These are phyloP conservation scores for Hyparrhenia diplandra DNA, from an alignment of 176 grass and related monocot species.

Conservation along the genomic window DNA sequence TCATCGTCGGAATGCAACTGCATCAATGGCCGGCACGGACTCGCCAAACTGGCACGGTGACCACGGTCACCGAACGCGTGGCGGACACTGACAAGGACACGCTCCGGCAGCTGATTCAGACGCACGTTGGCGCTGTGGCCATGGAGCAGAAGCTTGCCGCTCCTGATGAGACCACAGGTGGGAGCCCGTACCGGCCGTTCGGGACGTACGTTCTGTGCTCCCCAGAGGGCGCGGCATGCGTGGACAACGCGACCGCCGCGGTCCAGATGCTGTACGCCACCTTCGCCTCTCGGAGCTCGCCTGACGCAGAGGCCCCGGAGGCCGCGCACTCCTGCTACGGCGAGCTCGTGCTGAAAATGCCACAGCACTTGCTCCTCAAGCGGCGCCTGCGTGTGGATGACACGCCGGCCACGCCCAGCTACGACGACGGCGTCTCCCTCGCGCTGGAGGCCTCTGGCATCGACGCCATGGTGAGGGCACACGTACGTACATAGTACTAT, in stretches of 20 bases:
- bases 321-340: constrained; percentile 58
- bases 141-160: constrained; percentile 46
- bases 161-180: neutral
- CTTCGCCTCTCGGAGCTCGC: constrained; percentile 26
- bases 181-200: constrained; percentile 56
- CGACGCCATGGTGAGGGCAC: constrained; percentile 37
- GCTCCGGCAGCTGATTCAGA: constrained; percentile 44
- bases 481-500: neutral
- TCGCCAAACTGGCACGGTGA: constrained; percentile 1
- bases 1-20: constrained; percentile 50
- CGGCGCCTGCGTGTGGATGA: neutral
- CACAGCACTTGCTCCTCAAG: constrained; percentile 51
- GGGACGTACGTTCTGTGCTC: constrained; percentile 82
- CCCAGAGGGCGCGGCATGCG: constrained; percentile 56
- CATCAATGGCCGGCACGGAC: constrained; percentile 15
- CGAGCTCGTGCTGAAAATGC: constrained; percentile 43
- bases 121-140: constrained; percentile 34
- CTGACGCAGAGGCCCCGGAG: neutral
- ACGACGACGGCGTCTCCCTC: constrained; percentile 58
- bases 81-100: constrained; percentile 36
- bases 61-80: neutral
- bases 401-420: neutral
- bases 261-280: constrained; percentile 79
- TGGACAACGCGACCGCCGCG: constrained; percentile 40
- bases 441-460: constrained; percentile 71